Evolutionary conservation across 2,329 filamentous ascomycete genomes (phyloP), one percentile per base, ranked within the genome.

Genomic region (Ascochyta pisi): DNA sequence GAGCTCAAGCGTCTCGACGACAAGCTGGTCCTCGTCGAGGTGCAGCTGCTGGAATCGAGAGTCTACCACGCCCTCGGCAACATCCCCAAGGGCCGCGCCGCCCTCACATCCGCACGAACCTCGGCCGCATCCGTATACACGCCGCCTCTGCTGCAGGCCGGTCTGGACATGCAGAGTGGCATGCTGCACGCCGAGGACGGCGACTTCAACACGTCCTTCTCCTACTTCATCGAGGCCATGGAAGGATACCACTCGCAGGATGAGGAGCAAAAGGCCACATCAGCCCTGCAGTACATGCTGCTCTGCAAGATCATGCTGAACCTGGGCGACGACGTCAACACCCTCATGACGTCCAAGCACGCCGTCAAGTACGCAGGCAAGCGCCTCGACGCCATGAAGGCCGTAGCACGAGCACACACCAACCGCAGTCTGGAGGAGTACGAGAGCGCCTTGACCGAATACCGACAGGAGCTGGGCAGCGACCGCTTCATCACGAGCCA

Each of bases 271-370:
- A 92, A 93, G 79, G 95, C 96, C n/a, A 96, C 94, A n/a, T 91
- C 94, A 12, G 92, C 95, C 10, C 83, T 99, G 64, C 95, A 99
- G 82, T 99, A 99, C 83, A 99, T 99, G 95, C 86, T 99, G 50
- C 88, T 99, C 33, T 98, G 95, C 87, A 99, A 99, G 83, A 95
- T 99, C 77, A 99, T 99, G 96, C 85, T 99, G 67, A 99, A 99
- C 80, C 84, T 96, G 37, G 92, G 88, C 64, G 93, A 98, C 81
- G 96, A 99, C 77, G 94, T 99, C 76, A 96, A 94, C 79, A 87
- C 90, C 73, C 86, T 99, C 66, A 92, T 99, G 87, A 87, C 90
- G 27, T 96, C 92, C 50, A 99, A 99, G 84, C 93, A 97, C 77
- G 95, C 96, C 35, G 87, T 96, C 73, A 95, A 96, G 79, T 98